These are phyloP conservation scores for Dysphania ambrosioides DNA, from an alignment of 148 eudicot genomes.

Conservation along the genomic window DNA sequence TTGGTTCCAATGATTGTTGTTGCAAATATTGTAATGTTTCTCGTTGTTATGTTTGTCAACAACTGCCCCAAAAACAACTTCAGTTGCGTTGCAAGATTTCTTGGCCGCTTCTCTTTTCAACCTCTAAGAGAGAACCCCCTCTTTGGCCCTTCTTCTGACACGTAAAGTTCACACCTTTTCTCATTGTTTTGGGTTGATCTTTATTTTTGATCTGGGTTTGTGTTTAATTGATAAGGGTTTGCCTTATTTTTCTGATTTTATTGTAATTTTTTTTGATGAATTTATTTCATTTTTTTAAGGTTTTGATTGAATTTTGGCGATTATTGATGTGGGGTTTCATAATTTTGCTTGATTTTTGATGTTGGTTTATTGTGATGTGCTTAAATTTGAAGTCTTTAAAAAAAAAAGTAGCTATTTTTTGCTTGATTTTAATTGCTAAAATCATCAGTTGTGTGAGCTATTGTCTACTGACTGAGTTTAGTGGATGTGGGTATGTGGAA, in stretches of 20 bases:
- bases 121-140: slow-evolving; percentile 78
- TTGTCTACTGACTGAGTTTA: too few species aligned
- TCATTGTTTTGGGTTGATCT: neutral
- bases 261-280: too few species aligned
- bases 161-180: slow-evolving; percentile 38
- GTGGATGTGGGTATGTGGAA: too few species aligned
- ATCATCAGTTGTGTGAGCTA: too few species aligned
- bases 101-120: slow-evolving; percentile 63
- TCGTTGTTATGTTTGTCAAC: slow-evolving; percentile 67
- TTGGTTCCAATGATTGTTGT: slow-evolving; percentile 81
- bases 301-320: too few species aligned
- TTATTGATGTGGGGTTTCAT: slow-evolving; percentile 11
- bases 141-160: slow-evolving; percentile 70
- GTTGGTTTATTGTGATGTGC: slow-evolving; percentile 22
- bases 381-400: too few species aligned
- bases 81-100: slow-evolving; percentile 65
- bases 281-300: too few species aligned
- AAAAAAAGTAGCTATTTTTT: too few species aligned
- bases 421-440: too few species aligned
- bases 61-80: slow-evolving; percentile 66
- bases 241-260: too few species aligned
- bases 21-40: slow-evolving; percentile 67
- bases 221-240: too few species aligned
- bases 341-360: neutral
- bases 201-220: neutral